Evolutionary conservation across 495 filamentous ascomycete species (phyloP).

Genomic region (Penicillium waksmanii): DNA sequence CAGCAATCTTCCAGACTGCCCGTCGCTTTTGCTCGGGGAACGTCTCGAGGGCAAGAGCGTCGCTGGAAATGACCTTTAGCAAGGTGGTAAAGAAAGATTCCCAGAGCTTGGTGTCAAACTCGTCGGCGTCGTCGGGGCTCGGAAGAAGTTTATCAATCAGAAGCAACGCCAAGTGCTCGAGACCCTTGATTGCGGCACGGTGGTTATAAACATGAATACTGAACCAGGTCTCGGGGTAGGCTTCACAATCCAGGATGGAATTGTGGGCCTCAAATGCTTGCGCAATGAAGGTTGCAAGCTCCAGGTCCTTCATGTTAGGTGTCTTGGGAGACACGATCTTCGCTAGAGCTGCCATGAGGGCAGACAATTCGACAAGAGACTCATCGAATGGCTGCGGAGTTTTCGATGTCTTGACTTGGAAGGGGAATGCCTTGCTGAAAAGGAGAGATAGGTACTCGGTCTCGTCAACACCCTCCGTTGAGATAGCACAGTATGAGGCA

Average conservation of each 20-base stretch:
- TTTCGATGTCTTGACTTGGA: constrained; percentile 71
- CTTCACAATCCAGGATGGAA: constrained; percentile 85
- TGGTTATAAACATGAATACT: constrained; percentile 95
- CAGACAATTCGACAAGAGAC: constrained; percentile 84
- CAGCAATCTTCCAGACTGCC: constrained; percentile 98
- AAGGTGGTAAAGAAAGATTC: constrained; percentile 88
- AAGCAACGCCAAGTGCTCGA: constrained; percentile 81
- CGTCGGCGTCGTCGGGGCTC: constrained; percentile 86
- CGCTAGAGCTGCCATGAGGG: constrained; percentile 79
- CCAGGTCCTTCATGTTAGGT: constrained; percentile 69
- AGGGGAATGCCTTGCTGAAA: constrained; percentile 89
- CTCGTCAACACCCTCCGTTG: constrained; percentile 61
- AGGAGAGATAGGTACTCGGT: constrained; percentile 78
- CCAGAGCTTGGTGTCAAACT: constrained; percentile 93
- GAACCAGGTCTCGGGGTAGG: constrained; percentile 89
- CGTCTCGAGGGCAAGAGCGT: constrained; percentile 88
- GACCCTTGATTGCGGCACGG: constrained; percentile 81
- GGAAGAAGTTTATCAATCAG: constrained; percentile 80
- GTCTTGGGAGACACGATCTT: constrained; percentile 59
- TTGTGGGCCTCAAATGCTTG: constrained; percentile 76
- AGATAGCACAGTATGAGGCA: constrained; percentile 81
- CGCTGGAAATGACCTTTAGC: constrained; percentile 84
- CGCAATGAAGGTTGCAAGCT: constrained; percentile 74
- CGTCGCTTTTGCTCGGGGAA: constrained; percentile 96
- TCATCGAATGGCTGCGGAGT: constrained; percentile 77